Evolutionary conservation across 2,329 filamentous ascomycete species (phyloP), one percentile per base, ranked within the genome.

Genomic region (Fusarium napiforme): DNA sequence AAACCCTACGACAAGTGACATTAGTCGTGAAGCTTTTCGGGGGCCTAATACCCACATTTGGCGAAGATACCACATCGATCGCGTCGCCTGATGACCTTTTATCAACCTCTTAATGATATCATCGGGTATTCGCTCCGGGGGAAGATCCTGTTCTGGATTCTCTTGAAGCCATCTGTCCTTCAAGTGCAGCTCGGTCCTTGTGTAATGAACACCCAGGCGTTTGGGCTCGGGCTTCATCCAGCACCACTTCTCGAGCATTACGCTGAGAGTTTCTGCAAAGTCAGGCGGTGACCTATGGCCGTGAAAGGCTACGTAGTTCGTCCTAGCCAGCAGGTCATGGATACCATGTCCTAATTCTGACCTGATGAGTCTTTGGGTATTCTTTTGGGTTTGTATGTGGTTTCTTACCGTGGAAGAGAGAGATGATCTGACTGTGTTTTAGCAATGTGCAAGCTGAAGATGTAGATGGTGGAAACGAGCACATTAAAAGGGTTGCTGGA

Each of bases 171-270:
- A 49, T 9, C 32, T 49, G 4, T 9, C 28, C 28, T 32, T 32
- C 3, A 12, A n/a, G 1, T 32, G 46, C 10, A 3, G 28, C 4
- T 49, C 15, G 1, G 10, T n/a, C 1, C 28, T 49, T 0, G 28
- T 32, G 15, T 32, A 49, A 18, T 49, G 28, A 0, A 49, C 9
- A 10, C 28, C 28, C 6, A 49, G 12, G 4, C 46, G 46, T 12
- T 49, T 49, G 4, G 32, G 21, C 1, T 49, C 28, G 0, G 21
- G 21, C 0, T 49, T 7, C 46, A 49, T 49, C 46, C 28, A 32
- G 46, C 46, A 49, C 21, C 21, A 49, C 2, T 12, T 32, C 2
- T 32, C 46, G 5, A 49, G 21, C 28, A 49, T 49, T 49, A 49
- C 46, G 6, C 46, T 32, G 7, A 49, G 28, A 6, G 46, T 21